Percentiles rank a stretch among this genome's conserved stretches.
Conservation (phyloP, 805 yeast genomes). For the Myxozyma kluyveri region DNA sequence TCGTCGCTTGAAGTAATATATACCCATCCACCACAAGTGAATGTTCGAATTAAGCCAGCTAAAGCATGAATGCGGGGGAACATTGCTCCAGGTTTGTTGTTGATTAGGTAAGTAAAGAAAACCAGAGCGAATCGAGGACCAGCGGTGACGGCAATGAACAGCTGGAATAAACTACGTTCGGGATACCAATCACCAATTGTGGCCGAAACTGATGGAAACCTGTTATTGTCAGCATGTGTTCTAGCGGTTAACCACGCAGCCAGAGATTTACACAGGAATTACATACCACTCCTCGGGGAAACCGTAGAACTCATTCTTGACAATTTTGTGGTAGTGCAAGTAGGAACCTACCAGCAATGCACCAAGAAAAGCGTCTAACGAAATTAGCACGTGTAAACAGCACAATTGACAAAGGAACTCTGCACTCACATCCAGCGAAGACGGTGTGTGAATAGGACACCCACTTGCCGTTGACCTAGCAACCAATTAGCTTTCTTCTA, state of each 20-base stretch:
- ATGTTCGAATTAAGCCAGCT: slow-evolving; percentile 81
- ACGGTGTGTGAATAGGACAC: slow-evolving; percentile 27
- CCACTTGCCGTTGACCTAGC: slow-evolving; percentile 29
- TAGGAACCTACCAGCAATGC: slow-evolving; percentile 31
- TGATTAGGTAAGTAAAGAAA: slow-evolving; percentile 19
- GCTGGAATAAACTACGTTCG: slow-evolving; percentile 87
- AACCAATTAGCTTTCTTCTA: background rate
- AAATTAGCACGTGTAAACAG: background rate
- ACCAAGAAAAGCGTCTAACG: slow-evolving; percentile 28
- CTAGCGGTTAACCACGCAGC: background rate
- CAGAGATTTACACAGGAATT: background rate
- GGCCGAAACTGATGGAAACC: slow-evolving; percentile 92
- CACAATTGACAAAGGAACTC: background rate
- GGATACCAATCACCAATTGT: slow-evolving; percentile 97
- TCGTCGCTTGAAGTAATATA: slow-evolving; percentile 96
- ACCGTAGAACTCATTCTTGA: slow-evolving; percentile 77
- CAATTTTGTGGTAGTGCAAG: slow-evolving; percentile 84
- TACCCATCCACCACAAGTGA: slow-evolving; percentile 97
- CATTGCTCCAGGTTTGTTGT: slow-evolving; percentile 37
- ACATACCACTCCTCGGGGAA: slow-evolving; percentile 90
- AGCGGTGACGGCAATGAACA: slow-evolving; percentile 85
- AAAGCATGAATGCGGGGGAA: slow-evolving; percentile 38
- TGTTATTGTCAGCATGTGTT: background rate
- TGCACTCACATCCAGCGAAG: slow-evolving; percentile 26
- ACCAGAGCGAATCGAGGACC: slow-evolving; percentile 44